Evolutionary conservation across 108 stramenopile species (phyloP).

Genomic region (Pseudonitzschia delicatissima): DNA sequence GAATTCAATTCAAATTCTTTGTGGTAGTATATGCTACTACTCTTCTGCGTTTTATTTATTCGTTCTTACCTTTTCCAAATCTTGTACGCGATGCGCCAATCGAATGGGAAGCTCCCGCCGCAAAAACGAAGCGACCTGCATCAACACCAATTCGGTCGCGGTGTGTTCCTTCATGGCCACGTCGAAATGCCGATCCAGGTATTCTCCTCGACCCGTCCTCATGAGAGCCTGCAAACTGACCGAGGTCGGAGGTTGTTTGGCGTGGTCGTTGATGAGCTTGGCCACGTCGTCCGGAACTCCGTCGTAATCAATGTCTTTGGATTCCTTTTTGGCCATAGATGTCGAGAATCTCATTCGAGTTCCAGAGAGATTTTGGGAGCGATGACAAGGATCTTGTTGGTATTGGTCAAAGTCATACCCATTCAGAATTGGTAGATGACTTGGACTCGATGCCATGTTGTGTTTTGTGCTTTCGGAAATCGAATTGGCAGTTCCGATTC

Average conservation of each 20-base stretch:
- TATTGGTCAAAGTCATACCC: no score
- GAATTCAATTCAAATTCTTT: not conserved
- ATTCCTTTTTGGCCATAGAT: not conserved
- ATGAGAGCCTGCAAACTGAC: slow-evolving; percentile 76
- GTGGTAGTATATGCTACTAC: not conserved
- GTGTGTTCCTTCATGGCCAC: slow-evolving; percentile 30
- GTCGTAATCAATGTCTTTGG: slow-evolving; percentile 11
- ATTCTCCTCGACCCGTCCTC: slow-evolving; percentile 83
- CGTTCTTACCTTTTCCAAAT: slow-evolving; percentile 61
- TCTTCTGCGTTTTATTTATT: not conserved
- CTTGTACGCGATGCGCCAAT: slow-evolving; percentile 92
- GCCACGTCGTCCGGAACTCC: slow-evolving; percentile 26
- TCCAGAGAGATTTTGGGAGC: no score
- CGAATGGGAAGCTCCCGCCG: slow-evolving; percentile 96
- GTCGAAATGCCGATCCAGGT: slow-evolving; percentile 59
- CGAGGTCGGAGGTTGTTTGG: slow-evolving; percentile 52
- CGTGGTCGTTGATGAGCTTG: slow-evolving; percentile 43
- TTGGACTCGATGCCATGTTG: not conserved
- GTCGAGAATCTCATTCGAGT: not conserved
- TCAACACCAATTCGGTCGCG: slow-evolving; percentile 55
- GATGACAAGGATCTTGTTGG: no score
- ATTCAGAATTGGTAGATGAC: not conserved
- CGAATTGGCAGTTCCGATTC: not conserved
- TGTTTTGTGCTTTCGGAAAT: not conserved
- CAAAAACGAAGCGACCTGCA: slow-evolving; percentile 88